phyloP scores from a whole-genome alignment of 164 flowering plant species.

The Kingdonia uniflora region DNA sequence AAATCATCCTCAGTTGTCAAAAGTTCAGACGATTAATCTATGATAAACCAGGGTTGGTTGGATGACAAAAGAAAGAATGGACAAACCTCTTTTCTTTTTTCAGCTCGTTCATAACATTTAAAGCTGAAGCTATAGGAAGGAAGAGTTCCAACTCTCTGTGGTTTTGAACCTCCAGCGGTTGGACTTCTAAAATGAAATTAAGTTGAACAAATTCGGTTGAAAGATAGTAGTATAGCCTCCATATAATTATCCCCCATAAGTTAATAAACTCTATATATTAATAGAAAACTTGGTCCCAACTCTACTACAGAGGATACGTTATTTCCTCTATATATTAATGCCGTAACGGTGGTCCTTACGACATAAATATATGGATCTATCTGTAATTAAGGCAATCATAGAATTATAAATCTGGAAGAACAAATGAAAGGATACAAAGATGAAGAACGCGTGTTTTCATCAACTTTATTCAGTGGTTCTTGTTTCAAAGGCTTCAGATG shows the following conservation, averaged over 20 bases:
- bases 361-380: not conserved
- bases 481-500: conserved; percentile 32
- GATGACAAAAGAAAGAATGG: not conserved
- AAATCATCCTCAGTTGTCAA: no score
- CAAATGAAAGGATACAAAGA: conserved; percentile 53
- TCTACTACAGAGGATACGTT: no score
- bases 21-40: no score
- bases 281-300: no score
- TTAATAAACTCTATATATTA: no score
- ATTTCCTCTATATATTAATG: no score
- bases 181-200: conserved; percentile 44
- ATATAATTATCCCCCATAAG: no score
- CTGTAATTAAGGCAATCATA: not conserved
- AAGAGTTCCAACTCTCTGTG: conserved; percentile 47
- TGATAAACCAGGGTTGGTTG: no score
- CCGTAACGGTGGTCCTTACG: no score
- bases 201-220: conserved; percentile 32
- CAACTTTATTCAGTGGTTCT: conserved; percentile 25
- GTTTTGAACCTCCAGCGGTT: conserved; percentile 38
- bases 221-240: no score
- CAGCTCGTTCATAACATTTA: conserved; percentile 87
- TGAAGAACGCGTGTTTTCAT: conserved; percentile 30
- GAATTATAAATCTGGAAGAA: not conserved
- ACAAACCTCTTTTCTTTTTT: conserved; percentile 80
- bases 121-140: conserved; percentile 83